Conservation (phyloP, 768 basidiomycete species). For the Tephrocybe sp. region DNA sequence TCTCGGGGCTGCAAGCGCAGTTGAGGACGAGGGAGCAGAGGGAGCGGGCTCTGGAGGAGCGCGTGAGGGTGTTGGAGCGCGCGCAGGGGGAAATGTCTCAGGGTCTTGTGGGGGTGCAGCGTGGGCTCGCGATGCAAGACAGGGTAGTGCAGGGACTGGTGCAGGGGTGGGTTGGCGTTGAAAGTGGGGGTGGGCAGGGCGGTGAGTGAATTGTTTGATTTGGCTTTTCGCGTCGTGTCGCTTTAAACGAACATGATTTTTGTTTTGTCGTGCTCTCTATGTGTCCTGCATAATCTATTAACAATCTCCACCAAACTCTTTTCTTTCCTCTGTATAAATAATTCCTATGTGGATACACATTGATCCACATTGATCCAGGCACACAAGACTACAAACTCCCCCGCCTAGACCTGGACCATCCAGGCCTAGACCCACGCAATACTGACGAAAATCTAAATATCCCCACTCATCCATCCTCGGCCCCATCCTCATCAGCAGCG, state of each 20-base stretch:
- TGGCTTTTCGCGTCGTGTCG: not conserved
- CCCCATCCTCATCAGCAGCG: too few relatives aligned
- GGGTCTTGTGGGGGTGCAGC: slow-evolving; percentile 35
- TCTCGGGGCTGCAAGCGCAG: slow-evolving; percentile 28
- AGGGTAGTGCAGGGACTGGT: slow-evolving; percentile 78
- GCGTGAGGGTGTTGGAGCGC: slow-evolving; percentile 34
- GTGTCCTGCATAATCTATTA: too few relatives aligned
- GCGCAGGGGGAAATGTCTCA: slow-evolving; percentile 35
- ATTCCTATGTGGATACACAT: not conserved
- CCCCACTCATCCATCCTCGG: too few relatives aligned
- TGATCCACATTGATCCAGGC: too few relatives aligned
- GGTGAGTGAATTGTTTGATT: slow-evolving; percentile 12
- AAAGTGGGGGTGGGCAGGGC: slow-evolving; percentile 34
- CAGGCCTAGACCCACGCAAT: too few relatives aligned
- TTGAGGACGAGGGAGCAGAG: slow-evolving; percentile 28
- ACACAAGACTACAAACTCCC: too few relatives aligned
- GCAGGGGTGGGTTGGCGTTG: slow-evolving; percentile 70
- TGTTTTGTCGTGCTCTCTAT: not conserved
- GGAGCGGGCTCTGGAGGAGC: slow-evolving; percentile 29
- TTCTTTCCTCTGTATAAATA: too few relatives aligned
- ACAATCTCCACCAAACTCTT: too few relatives aligned
- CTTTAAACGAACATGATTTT: not conserved
- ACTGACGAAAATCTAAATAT: too few relatives aligned
- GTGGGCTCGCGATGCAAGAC: slow-evolving; percentile 81
- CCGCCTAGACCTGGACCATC: too few relatives aligned